Conservation (phyloP, 2,329 filamentous ascomycete genomes). For the Colletotrichum shisoi region DNA sequence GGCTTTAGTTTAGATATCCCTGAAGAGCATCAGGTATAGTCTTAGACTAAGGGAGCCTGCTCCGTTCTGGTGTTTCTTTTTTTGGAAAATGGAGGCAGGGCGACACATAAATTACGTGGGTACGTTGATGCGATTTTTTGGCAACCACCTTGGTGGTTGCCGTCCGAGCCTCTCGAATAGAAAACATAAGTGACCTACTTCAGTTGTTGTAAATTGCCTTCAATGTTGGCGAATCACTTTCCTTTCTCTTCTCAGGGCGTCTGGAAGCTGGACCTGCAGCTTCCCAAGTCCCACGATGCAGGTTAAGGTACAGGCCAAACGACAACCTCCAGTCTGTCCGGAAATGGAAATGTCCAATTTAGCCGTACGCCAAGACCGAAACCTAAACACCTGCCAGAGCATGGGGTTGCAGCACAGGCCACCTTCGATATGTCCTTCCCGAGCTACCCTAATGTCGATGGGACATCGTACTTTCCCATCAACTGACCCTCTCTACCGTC, state of each 20-base stretch:
- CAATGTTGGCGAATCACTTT: not conserved
- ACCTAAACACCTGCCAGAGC: constrained; percentile 7
- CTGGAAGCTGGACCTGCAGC: constrained; percentile 11
- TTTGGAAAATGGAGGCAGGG: not conserved
- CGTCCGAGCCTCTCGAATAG: not conserved
- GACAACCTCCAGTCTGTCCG: constrained; percentile 7
- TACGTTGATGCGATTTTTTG: not conserved
- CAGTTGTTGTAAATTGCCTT: not conserved
- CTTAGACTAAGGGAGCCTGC: not conserved
- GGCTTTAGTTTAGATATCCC: constrained; percentile 26
- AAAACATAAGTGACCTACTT: not conserved
- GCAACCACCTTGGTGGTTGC: not conserved
- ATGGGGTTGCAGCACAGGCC: constrained; percentile 25
- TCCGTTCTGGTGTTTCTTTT: not conserved
- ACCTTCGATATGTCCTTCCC: not conserved
- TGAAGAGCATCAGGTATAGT: constrained; percentile 12
- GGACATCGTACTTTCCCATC: too few relatives aligned
- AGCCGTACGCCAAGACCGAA: constrained; percentile 14
- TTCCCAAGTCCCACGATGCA: constrained; percentile 8
- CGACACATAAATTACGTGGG: not conserved
- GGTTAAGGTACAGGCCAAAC: not conserved
- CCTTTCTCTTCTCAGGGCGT: not conserved
- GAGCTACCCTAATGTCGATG: not conserved
- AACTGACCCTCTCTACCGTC: not conserved
- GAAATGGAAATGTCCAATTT: constrained; percentile 16